A percentile compares a stretch with the other conserved stretches of the same genome.
Conservation (phyloP, 805 yeast genomes). For the Yamadazyma takamatsuzukensis region DNA sequence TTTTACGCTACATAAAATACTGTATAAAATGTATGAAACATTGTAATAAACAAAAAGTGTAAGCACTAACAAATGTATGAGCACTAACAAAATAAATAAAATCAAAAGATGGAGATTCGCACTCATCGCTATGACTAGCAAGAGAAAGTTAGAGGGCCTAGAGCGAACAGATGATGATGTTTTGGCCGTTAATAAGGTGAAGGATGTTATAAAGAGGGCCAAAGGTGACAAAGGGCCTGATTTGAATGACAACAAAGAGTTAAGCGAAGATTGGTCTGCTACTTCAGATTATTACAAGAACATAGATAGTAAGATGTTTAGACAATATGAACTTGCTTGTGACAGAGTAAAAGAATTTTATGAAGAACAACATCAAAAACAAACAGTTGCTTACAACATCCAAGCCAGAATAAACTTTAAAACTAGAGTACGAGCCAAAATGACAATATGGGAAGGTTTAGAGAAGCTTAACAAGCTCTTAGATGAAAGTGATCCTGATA, state of each 20-base stretch:
- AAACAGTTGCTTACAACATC: slow-evolving; percentile 68
- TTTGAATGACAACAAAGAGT: not conserved
- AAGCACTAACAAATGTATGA: too few relatives aligned
- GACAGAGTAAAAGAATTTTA: slow-evolving; percentile 65
- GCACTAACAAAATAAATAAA: too few relatives aligned
- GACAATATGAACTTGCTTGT: slow-evolving; percentile 68
- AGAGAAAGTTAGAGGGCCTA: too few relatives aligned
- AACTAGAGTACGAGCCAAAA: slow-evolving; percentile 59
- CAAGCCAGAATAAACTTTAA: slow-evolving; percentile 71
- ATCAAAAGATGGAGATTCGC: not conserved
- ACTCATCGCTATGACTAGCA: not conserved
- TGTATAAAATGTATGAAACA: too few relatives aligned
- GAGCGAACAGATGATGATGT: too few relatives aligned
- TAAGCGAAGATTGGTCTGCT: slow-evolving; percentile 19
- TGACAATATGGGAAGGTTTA: slow-evolving; percentile 72
- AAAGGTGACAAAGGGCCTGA: slow-evolving; percentile 2
- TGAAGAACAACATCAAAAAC: slow-evolving; percentile 64
- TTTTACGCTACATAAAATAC: too few relatives aligned
- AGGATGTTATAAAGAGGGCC: slow-evolving; percentile 1
- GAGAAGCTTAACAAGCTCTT: slow-evolving; percentile 56
- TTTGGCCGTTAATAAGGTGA: not conserved
- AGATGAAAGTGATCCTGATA: slow-evolving; percentile 75
- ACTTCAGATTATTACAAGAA: slow-evolving; percentile 27
- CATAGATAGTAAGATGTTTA: slow-evolving; percentile 41
- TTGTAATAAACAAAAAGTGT: too few relatives aligned